Evolutionary conservation across 2,329 filamentous ascomycete genomes (phyloP), one percentile per base, ranked within the genome.

Genomic region (Cryoendolithus antarcticus): DNA sequence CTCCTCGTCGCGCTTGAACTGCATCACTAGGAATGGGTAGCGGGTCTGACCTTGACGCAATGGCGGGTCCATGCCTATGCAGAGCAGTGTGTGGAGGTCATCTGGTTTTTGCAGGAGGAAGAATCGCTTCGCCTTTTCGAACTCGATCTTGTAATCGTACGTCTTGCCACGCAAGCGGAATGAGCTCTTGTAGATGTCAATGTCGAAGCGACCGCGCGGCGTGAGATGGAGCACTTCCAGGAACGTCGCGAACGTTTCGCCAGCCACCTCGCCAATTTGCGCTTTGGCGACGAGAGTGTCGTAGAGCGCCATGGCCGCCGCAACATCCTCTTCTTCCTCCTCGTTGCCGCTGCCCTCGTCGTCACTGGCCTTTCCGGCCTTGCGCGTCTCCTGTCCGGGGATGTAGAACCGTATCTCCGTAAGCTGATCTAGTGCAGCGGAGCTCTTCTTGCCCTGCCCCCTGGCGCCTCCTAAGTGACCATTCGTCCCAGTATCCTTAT

Each of bases 91-190:
- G 60, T 98, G 91, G 52, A 91, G 77, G 50, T 98, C 91, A 60
- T 98, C 91, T n/a, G 91, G 91, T 67, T 98, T 98, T 35, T 91
- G 91, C 4, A 98, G 77, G 24, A 96, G 75, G 79, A 98, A 95
- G 60, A 96, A 96, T 62, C 96, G 96, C 71, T 98, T 98, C 66
- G 96, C 86, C 36, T 81, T 78, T 42, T 95, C 85, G 64, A 95
- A 98, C 61, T 95, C 86, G 49, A 98, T 96, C 74, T 98, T 98
- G 77, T 98, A 98, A 68, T 98, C 93, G 70, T 98, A 98, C 15
- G 91, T 98, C 68, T 98, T 98, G 56, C 91, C 91, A 49, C 91
- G 89, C 45, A 98, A 74, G 46, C 91, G 82, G 74, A 98, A 96
- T 2, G 91, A 96, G 10, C 78, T 81, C 63, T 96, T 91, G 73